These are phyloP conservation scores for Spathaspora hagerdaliae DNA, from an alignment of 805 yeast genomes.

Conservation along the genomic window DNA sequence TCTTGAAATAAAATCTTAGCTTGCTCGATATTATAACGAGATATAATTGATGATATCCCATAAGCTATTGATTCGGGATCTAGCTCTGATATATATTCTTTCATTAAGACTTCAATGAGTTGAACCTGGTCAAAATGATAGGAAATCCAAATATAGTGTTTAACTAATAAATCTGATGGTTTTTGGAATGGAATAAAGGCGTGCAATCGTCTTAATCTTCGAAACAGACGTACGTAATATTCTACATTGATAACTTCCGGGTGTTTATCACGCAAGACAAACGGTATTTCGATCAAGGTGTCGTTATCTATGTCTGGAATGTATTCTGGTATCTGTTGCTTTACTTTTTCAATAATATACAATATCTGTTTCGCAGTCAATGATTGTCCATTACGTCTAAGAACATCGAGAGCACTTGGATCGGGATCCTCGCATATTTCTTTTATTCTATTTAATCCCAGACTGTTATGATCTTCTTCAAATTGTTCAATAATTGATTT, in stretches of 20 bases:
- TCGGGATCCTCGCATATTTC: not conserved
- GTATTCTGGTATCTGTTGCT: not conserved
- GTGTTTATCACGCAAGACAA: not conserved
- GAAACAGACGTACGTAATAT: too few relatives aligned
- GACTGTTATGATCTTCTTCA: not conserved
- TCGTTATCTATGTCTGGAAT: not conserved
- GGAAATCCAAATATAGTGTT: constrained; percentile 29
- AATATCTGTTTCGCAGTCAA: not conserved
- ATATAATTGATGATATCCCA: constrained; percentile 24
- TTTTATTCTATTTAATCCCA: not conserved
- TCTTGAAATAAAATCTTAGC: constrained; percentile 23
- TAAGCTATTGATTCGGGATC: constrained; percentile 24
- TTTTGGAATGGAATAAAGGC: too few relatives aligned
- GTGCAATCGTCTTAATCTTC: not conserved
- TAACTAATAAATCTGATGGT: constrained; percentile 10
- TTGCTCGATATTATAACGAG: constrained; percentile 29
- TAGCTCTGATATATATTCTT: constrained; percentile 3
- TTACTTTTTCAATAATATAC: not conserved
- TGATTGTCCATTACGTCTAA: too few relatives aligned
- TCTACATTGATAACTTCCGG: not conserved
- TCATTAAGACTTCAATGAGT: constrained; percentile 3
- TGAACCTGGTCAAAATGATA: constrained; percentile 32
- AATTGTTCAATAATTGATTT: not conserved
- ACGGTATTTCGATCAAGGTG: not conserved
- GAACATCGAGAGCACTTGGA: not conserved